phyloP scores from a whole-genome alignment of 768 basidiomycete genomes.

The Fomitopsis pulvina region DNA sequence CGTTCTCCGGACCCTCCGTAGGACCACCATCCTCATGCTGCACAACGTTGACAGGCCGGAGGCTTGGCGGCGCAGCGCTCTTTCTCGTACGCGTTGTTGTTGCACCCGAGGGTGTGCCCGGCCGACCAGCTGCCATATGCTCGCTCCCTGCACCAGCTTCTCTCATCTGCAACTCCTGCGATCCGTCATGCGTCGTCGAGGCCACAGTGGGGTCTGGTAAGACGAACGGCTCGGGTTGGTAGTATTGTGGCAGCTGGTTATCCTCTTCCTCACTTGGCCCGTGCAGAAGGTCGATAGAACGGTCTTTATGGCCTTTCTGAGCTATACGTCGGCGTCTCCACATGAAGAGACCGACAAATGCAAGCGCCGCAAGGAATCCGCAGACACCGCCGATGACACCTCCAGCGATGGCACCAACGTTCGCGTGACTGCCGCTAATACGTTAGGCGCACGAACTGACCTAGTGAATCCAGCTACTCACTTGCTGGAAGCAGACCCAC shows the following conservation, averaged over 20 bases:
- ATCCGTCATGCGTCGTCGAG: constrained; percentile 31
- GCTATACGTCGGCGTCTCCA: constrained; percentile 44
- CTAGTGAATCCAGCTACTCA: too few species aligned
- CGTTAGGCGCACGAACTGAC: too few species aligned
- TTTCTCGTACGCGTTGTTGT: constrained; percentile 19
- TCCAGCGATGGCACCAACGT: constrained; percentile 46
- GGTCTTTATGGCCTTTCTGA: constrained; percentile 42
- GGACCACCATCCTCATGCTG: constrained; percentile 82
- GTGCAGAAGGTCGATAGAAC: constrained; percentile 62
- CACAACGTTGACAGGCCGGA: constrained; percentile 72
- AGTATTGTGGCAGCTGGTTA: constrained; percentile 60
- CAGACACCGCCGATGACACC: constrained; percentile 57
- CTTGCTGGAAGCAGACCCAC: constrained; percentile 12
- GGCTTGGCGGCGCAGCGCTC: constrained; percentile 38
- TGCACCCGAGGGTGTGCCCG: constrained; percentile 9
- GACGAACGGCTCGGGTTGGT: constrained; percentile 71
- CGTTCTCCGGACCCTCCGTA: constrained; percentile 35
- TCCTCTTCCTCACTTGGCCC: constrained; percentile 41
- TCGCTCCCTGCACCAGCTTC: constrained; percentile 6
- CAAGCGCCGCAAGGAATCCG: constrained; percentile 23
- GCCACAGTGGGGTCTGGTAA: constrained; percentile 53
- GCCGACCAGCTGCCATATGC: constrained; percentile 11
- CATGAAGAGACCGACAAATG: constrained; percentile 41
- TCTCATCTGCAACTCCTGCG: constrained; percentile 14
- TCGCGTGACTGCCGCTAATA: constrained; percentile 16